Conservation (phyloP, 192 early-diverging fungal species). For the Entrophospora sp. region DNA sequence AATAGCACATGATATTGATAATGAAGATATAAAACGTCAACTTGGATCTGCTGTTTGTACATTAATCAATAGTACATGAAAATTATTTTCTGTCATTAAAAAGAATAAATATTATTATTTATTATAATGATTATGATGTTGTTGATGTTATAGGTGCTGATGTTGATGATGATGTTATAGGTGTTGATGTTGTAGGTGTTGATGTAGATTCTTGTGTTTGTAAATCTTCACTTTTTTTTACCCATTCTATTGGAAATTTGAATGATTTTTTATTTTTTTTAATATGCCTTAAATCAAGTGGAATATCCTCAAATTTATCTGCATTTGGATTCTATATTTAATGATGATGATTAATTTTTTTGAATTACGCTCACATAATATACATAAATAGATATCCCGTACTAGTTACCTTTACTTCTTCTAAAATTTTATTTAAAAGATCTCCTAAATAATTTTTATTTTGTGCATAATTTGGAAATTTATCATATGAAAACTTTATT, state of each 20-base stretch:
- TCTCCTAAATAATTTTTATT: slow-evolving; percentile 52
- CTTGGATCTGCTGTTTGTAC: slow-evolving; percentile 65
- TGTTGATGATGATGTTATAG: too few species aligned
- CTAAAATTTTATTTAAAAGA: slow-evolving; percentile 38
- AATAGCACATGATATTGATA: slow-evolving; percentile 63
- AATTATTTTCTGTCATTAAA: too few species aligned
- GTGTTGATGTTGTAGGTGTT: too few species aligned
- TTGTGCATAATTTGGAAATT: slow-evolving; percentile 41
- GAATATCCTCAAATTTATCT: slow-evolving; percentile 18
- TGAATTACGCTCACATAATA: not conserved
- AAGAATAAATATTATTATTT: too few species aligned
- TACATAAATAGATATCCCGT: not conserved
- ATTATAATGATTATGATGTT: too few species aligned
- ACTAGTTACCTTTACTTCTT: slow-evolving; percentile 44
- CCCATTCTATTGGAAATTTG: slow-evolving; percentile 11
- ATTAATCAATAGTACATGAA: slow-evolving; percentile 28
- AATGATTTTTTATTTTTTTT: not conserved
- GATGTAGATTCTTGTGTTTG: too few species aligned
- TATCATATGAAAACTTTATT: slow-evolving; percentile 48
- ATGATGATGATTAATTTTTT: not conserved
- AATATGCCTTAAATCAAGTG: slow-evolving; percentile 15
- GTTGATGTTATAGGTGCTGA: too few species aligned
- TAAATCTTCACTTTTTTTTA: too few species aligned
- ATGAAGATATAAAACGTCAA: slow-evolving; percentile 62
- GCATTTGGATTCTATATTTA: not conserved